Percentiles rank a stretch among this genome's conserved stretches.
Evolutionary conservation across 495 filamentous ascomycete species (phyloP).

Genomic region (Lepraria neglecta): DNA sequence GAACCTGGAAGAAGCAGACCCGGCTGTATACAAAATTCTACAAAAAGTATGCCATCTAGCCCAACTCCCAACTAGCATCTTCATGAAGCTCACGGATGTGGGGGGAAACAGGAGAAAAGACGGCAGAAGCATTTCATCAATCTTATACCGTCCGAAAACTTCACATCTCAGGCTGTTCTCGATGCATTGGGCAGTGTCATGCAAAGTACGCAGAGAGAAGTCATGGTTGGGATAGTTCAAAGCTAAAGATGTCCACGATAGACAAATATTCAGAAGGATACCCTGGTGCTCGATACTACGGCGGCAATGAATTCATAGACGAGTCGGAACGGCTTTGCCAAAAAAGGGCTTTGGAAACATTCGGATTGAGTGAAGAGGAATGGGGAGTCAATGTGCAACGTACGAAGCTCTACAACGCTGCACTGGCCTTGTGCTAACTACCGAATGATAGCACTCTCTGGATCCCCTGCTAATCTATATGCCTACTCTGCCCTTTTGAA

Average conservation of each 20-base stretch:
- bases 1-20: constrained; percentile 77
- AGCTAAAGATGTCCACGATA: constrained; percentile 32
- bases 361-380: constrained; percentile 71
- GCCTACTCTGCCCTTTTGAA: constrained; percentile 90
- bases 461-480: constrained; percentile 91
- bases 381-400: constrained; percentile 99
- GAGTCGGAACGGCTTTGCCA: constrained; percentile 85
- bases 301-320: constrained; percentile 94
- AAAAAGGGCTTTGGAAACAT: constrained; percentile 78
- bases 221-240: constrained; percentile 7
- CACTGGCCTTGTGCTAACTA: constrained; percentile 22
- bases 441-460: constrained; percentile 68
- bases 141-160: constrained; percentile 97
- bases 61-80: neutral
- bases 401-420: constrained; percentile 38
- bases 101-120: constrained; percentile 68
- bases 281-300: constrained; percentile 93
- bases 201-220: constrained; percentile 64
- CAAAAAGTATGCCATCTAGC: constrained; percentile 59
- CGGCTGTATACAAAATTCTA: constrained; percentile 76
- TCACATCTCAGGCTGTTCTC: constrained; percentile 93
- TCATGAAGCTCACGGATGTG: neutral
- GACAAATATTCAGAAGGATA: constrained; percentile 99
- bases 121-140: constrained; percentile 98
- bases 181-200: constrained; percentile 96